phyloP scores from a whole-genome alignment of 768 basidiomycete species.

The Bullera alba region DNA sequence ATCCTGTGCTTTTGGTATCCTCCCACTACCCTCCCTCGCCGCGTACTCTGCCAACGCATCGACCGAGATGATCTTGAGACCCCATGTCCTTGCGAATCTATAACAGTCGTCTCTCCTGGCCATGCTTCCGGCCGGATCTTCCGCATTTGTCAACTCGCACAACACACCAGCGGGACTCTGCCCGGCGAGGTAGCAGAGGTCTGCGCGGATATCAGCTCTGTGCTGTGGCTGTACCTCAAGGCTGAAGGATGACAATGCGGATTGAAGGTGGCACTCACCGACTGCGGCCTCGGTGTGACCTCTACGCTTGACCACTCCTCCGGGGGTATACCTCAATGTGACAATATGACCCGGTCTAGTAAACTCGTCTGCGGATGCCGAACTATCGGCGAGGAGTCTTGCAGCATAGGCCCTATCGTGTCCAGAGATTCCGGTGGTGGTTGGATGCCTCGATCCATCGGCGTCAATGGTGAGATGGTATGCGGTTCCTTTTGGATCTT shows the following conservation, averaged over 20 bases:
- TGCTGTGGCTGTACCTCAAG: not conserved
- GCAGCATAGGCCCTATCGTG: slow-evolving; percentile 86
- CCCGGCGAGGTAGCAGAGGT: slow-evolving; percentile 71
- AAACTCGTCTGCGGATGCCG: slow-evolving; percentile 61
- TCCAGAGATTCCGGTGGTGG: slow-evolving; percentile 93
- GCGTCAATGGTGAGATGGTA: slow-evolving; percentile 96
- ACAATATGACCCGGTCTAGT: slow-evolving; percentile 92
- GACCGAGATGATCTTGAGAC: slow-evolving; percentile 88
- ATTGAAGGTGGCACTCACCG: slow-evolving; percentile 45
- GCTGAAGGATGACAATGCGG: not conserved
- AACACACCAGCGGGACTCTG: slow-evolving; percentile 69
- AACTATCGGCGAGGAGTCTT: slow-evolving; percentile 63
- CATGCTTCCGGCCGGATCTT: slow-evolving; percentile 82
- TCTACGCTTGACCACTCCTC: slow-evolving; percentile 75
- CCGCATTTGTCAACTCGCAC: slow-evolving; percentile 86
- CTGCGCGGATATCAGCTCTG: slow-evolving; percentile 43
- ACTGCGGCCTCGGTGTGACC: slow-evolving; percentile 91
- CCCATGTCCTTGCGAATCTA: slow-evolving; percentile 80
- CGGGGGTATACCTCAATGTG: slow-evolving; percentile 75
- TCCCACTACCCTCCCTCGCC: slow-evolving; percentile 17
- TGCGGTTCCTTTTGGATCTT: slow-evolving; percentile 85
- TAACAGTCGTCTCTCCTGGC: slow-evolving; percentile 90
- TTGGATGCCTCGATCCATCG: slow-evolving; percentile 51
- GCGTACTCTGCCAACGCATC: slow-evolving; percentile 53
- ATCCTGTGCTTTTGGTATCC: too few relatives aligned